Percentiles rank a stretch among this genome's conserved stretches.
Evolutionary conservation across 176 grass and related monocot genomes (phyloP).

Genomic region (Zea mays): DNA sequence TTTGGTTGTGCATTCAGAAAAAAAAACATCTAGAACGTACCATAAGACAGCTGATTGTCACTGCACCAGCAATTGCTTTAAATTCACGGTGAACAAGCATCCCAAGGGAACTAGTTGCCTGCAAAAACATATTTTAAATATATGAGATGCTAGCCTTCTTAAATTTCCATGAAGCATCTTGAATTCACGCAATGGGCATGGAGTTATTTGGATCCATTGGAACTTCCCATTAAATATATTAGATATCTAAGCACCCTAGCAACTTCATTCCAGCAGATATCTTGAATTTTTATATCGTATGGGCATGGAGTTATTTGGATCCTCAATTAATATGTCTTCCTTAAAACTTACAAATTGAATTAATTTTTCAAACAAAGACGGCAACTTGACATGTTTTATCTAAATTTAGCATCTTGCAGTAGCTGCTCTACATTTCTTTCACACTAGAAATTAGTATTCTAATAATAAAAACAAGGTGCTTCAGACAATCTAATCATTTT

Average conservation of each 20-base stretch:
- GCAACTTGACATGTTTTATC: slow-evolving; percentile 3
- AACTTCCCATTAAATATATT: no score
- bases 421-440: not conserved
- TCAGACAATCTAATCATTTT: no score
- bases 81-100: slow-evolving; percentile 65
- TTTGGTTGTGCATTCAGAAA: slow-evolving; percentile 4
- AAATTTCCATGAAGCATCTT: not conserved
- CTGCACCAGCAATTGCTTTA: slow-evolving; percentile 64
- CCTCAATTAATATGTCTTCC: slow-evolving; percentile 4
- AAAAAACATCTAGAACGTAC: slow-evolving; percentile 31
- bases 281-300: not conserved
- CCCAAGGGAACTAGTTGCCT: slow-evolving; percentile 67
- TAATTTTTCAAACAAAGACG: not conserved
- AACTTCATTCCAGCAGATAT: not conserved
- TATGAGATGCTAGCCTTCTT: not conserved
- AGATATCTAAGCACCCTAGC: not conserved
- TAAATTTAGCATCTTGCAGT: slow-evolving; percentile 2
- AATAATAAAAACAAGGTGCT: no score
- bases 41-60: slow-evolving; percentile 92
- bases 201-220: no score
- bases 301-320: slow-evolving; percentile 19
- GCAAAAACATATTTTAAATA: slow-evolving; percentile 11
- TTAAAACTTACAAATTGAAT: not conserved
- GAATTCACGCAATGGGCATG: no score
- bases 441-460: not conserved